These are phyloP conservation scores for Komagataella mondaviorum DNA, from an alignment of 805 yeast species.

Conservation along the genomic window DNA sequence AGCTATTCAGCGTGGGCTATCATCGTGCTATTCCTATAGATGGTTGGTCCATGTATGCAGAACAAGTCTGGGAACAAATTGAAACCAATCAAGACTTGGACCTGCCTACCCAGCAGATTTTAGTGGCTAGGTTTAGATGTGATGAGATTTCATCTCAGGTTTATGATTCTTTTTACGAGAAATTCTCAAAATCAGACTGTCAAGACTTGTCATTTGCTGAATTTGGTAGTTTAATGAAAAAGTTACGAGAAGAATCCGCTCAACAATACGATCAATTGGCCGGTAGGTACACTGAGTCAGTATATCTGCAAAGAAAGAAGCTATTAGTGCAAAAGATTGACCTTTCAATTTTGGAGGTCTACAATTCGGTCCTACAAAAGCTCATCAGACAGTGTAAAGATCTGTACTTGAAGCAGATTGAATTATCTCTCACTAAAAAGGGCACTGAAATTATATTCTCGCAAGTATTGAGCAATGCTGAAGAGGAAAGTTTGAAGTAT, in stretches of 20 bases:
- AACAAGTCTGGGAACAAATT: slow-evolving; percentile 88
- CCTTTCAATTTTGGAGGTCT: slow-evolving; percentile 26
- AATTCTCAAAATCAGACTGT: slow-evolving; percentile 14
- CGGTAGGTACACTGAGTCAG: slow-evolving; percentile 53
- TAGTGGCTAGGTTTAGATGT: slow-evolving; percentile 90
- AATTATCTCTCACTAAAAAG: not conserved
- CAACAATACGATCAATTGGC: slow-evolving; percentile 56
- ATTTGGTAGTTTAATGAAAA: slow-evolving; percentile 28
- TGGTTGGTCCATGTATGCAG: slow-evolving; percentile 91
- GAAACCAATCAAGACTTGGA: slow-evolving; percentile 89
- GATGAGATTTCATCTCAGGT: slow-evolving; percentile 66
- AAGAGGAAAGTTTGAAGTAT: slow-evolving; percentile 6
- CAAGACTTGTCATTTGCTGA: slow-evolving; percentile 7
- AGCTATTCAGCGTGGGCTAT: slow-evolving; percentile 53
- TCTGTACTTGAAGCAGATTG: slow-evolving; percentile 14
- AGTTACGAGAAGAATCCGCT: slow-evolving; percentile 32
- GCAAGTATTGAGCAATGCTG: slow-evolving; percentile 13
- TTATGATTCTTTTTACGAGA: slow-evolving; percentile 26
- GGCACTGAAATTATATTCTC: slow-evolving; percentile 3
- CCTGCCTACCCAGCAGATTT: slow-evolving; percentile 89
- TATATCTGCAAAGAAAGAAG: slow-evolving; percentile 50
- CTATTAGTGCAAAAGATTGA: slow-evolving; percentile 37
- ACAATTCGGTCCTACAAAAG: slow-evolving; percentile 24
- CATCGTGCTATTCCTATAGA: slow-evolving; percentile 86
- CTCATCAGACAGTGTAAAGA: slow-evolving; percentile 20